Evolutionary conservation across 768 basidiomycete species (phyloP).

Genomic region (Boletus edulis): DNA sequence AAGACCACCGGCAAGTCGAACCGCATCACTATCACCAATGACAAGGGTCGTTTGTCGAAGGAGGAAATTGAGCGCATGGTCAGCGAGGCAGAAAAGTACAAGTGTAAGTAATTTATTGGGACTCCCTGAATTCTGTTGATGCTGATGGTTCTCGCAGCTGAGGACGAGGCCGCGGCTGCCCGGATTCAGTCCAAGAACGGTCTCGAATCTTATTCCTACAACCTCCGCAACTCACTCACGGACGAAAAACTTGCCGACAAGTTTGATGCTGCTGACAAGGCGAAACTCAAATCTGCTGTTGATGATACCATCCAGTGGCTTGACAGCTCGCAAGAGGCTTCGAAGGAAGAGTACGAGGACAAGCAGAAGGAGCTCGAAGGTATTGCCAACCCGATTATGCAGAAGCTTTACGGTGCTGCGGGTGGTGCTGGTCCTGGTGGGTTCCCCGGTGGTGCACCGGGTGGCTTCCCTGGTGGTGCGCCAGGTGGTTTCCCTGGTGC

Average conservation of each 20-base stretch:
- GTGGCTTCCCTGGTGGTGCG: slow-evolving; percentile 55
- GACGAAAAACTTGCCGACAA: slow-evolving; percentile 88
- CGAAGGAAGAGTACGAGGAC: slow-evolving; percentile 91
- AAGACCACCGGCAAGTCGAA: slow-evolving; percentile 97
- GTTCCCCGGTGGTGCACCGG: slow-evolving; percentile 58
- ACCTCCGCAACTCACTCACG: slow-evolving; percentile 83
- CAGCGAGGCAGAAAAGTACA: slow-evolving; percentile 89
- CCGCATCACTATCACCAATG: slow-evolving; percentile 92
- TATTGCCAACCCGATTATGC: slow-evolving; percentile 75
- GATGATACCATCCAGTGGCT: slow-evolving; percentile 86
- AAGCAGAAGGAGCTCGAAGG: slow-evolving; percentile 92
- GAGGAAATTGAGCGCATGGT: slow-evolving; percentile 99
- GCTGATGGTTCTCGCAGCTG: slow-evolving; percentile 41
- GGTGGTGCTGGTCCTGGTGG: slow-evolving; percentile 44
- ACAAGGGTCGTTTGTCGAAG: slow-evolving; percentile 95
- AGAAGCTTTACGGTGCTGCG: slow-evolving; percentile 61
- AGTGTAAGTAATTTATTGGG: slow-evolving; percentile 42
- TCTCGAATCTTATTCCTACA: slow-evolving; percentile 94
- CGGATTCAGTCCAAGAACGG: slow-evolving; percentile 88
- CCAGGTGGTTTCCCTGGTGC: slow-evolving; percentile 72
- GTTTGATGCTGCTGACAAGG: slow-evolving; percentile 83
- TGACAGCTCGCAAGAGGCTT: slow-evolving; percentile 82
- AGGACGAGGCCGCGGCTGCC: slow-evolving; percentile 83
- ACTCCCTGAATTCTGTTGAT: slow-evolving; percentile 7
- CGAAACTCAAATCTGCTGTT: slow-evolving; percentile 76